Percentiles rank a stretch among this genome's conserved stretches.
phyloP scores from a whole-genome alignment of 257 asterid species.

The Sherardia arvensis region DNA sequence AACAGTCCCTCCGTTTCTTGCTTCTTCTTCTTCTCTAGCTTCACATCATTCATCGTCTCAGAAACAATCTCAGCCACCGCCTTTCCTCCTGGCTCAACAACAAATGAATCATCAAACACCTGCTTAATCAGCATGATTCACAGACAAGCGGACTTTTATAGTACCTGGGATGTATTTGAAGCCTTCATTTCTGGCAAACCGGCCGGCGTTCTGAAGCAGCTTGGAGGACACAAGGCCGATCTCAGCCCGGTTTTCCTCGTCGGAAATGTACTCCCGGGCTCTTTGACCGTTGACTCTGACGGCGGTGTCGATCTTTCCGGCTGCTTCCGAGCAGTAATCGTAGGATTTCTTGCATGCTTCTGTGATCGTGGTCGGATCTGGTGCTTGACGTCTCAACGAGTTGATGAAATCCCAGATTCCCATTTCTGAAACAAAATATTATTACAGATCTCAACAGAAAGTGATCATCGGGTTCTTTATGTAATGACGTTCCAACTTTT shows the following conservation, averaged over 20 bases:
- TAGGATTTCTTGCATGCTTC: slow-evolving; percentile 15
- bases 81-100: slow-evolving; percentile 22
- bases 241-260: slow-evolving; percentile 23
- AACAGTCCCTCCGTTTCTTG: neutral
- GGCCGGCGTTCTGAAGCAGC: slow-evolving; percentile 27
- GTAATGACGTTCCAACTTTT: no score
- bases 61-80: slow-evolving; percentile 22
- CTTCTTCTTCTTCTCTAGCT: slow-evolving; percentile 19
- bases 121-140: neutral
- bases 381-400: slow-evolving; percentile 28
- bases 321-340: slow-evolving; percentile 19
- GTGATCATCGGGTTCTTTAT: no score
- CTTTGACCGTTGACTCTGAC: slow-evolving; percentile 20
- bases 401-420: slow-evolving; percentile 36
- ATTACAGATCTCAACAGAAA: neutral
- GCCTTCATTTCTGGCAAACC: slow-evolving; percentile 21
- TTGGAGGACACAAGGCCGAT: slow-evolving; percentile 14
- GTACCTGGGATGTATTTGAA: slow-evolving; percentile 35
- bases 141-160: no score
- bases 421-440: slow-evolving; percentile 8
- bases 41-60: slow-evolving; percentile 23
- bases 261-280: slow-evolving; percentile 16
- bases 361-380: slow-evolving; percentile 21
- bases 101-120: neutral
- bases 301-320: slow-evolving; percentile 17